Conservation (phyloP, 768 basidiomycete species). For the Lactifluus subvellereus region DNA sequence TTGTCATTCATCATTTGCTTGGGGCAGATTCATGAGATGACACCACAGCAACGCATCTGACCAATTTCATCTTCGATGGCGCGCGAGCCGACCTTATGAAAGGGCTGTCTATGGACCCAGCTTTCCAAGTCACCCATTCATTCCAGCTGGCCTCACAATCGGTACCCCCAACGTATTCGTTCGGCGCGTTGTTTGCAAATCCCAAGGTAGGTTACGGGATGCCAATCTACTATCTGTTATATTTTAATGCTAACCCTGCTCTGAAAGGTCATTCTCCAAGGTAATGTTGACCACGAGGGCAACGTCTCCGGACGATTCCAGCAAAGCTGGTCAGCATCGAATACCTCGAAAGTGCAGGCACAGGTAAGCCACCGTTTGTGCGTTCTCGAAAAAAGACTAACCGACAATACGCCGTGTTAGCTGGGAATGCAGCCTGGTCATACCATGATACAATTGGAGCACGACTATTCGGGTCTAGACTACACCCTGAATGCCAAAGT, state of each 20-base stretch:
- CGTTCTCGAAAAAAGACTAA: neutral
- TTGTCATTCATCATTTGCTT: slow-evolving; percentile 5
- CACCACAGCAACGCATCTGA: slow-evolving; percentile 74
- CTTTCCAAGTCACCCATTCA: slow-evolving; percentile 97
- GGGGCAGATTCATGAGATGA: neutral
- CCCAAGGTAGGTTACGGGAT: slow-evolving; percentile 48
- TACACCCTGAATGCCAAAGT: slow-evolving; percentile 82
- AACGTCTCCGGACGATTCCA: slow-evolving; percentile 85
- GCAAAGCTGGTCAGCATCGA: slow-evolving; percentile 74
- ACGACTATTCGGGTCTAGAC: slow-evolving; percentile 87
- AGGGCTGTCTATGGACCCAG: slow-evolving; percentile 85
- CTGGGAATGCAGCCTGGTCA: slow-evolving; percentile 71
- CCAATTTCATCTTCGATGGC: slow-evolving; percentile 96
- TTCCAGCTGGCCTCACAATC: slow-evolving; percentile 87
- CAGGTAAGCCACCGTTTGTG: slow-evolving; percentile 52
- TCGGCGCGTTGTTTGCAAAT: slow-evolving; percentile 88
- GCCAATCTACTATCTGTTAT: neutral
- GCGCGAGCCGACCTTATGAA: slow-evolving; percentile 95
- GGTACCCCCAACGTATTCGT: slow-evolving; percentile 85
- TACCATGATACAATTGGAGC: slow-evolving; percentile 90
- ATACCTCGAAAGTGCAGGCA: slow-evolving; percentile 80
- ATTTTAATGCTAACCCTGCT: neutral
- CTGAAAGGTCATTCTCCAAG: slow-evolving; percentile 84
- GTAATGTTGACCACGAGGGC: slow-evolving; percentile 90
- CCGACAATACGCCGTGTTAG: slow-evolving; percentile 37